phyloP scores from a whole-genome alignment of 106 monocot genomes.

The Platanthera zijinensis region DNA sequence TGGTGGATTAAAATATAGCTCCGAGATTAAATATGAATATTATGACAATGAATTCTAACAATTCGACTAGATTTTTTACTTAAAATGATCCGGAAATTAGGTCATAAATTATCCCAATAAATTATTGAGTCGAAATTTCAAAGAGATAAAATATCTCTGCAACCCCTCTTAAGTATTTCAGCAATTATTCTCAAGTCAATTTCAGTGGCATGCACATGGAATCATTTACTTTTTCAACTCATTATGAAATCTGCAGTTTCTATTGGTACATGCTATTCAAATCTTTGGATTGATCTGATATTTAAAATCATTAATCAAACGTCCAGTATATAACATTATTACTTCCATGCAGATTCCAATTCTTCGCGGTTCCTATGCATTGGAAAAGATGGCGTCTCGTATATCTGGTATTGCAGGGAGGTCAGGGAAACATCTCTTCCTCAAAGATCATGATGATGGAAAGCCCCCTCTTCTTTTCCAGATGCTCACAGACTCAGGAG shows the following conservation, averaged over 20 bases:
- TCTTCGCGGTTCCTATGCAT: slow-evolving; percentile 40
- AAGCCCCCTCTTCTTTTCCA: slow-evolving; percentile 78
- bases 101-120: too few relatives aligned
- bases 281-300: neutral
- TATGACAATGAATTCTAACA: too few relatives aligned
- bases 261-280: neutral
- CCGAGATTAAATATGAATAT: too few relatives aligned
- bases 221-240: neutral
- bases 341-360: slow-evolving; percentile 51
- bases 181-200: neutral
- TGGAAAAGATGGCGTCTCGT: slow-evolving; percentile 61
- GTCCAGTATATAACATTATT: neutral
- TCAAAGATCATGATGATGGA: slow-evolving; percentile 50
- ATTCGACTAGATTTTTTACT: too few relatives aligned
- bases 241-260: neutral
- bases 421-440: slow-evolving; percentile 75
- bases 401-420: slow-evolving; percentile 56
- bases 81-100: too few relatives aligned
- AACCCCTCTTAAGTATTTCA: neutral
- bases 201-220: neutral
- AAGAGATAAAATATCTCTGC: too few relatives aligned
- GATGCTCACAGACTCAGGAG: slow-evolving; percentile 63
- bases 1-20: too few relatives aligned
- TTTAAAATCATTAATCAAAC: neutral
- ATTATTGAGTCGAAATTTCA: too few relatives aligned